Conservation (phyloP, 495 filamentous ascomycete species). For the Penicillium paxilli region DNA sequence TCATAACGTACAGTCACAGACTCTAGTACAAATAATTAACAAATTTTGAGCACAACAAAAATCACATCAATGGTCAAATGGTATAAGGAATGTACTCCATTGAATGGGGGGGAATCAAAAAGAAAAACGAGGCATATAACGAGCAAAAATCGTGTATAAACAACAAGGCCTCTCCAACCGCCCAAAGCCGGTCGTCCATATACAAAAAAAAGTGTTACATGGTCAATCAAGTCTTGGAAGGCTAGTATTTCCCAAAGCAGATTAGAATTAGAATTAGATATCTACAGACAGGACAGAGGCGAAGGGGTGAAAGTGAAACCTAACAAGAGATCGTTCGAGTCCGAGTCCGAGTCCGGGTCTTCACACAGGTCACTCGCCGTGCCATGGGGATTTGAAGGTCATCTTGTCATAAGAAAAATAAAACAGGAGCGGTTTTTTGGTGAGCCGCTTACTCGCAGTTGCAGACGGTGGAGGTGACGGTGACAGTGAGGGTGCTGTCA, state of each 20-base stretch:
- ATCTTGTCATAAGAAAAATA: constrained; percentile 23
- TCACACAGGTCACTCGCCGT: constrained; percentile 9
- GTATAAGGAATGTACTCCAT: constrained; percentile 41
- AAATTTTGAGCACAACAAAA: constrained; percentile 7
- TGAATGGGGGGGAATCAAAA: constrained; percentile 24
- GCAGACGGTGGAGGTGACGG: constrained; percentile 32
- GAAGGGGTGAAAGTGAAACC: neutral
- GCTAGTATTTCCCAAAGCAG: constrained; percentile 17
- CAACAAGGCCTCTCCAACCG: constrained; percentile 13
- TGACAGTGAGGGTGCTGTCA: constrained; percentile 19
- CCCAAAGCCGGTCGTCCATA: constrained; percentile 4
- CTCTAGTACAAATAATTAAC: neutral
- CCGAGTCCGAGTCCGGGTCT: no score
- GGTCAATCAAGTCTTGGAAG: neutral
- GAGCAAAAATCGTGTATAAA: constrained; percentile 13
- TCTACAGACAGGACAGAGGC: constrained; percentile 34
- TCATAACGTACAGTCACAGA: neutral
- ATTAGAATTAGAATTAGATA: constrained; percentile 44
- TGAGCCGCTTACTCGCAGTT: constrained; percentile 20
- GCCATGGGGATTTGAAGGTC: constrained; percentile 12
- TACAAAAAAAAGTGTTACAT: neutral
- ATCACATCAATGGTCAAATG: neutral
- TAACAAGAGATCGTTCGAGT: no score
- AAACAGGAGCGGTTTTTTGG: neutral
- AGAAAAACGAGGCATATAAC: constrained; percentile 13